These are phyloP conservation scores for Backusella tuberculispora DNA, from an alignment of 192 early-diverging fungal genomes.

Conservation along the genomic window DNA sequence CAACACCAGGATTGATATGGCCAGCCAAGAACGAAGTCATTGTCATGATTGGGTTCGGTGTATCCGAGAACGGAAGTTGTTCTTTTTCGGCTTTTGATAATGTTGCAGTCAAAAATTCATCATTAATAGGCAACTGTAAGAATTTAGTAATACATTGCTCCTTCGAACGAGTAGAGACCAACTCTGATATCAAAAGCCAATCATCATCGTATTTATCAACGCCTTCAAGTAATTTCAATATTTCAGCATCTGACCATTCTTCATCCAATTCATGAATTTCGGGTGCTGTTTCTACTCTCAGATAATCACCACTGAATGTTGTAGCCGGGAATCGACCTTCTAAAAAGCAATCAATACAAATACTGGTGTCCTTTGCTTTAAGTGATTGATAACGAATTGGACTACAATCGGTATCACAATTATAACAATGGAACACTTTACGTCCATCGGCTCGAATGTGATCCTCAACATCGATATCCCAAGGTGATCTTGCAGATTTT, in stretches of 20 bases:
- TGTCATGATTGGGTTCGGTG: constrained; percentile 91
- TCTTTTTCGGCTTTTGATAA: constrained; percentile 39
- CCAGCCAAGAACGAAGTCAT: constrained; percentile 87
- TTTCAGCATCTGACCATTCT: constrained; percentile 89
- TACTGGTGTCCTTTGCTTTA: constrained; percentile 69
- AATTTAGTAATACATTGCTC: constrained; percentile 94
- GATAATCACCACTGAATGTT: constrained; percentile 86
- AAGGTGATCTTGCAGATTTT: constrained; percentile 39
- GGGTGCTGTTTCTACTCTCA: constrained; percentile 62
- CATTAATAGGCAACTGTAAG: constrained; percentile 88
- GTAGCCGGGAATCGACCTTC: constrained; percentile 91
- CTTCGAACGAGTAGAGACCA: constrained; percentile 86
- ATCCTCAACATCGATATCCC: constrained; percentile 38
- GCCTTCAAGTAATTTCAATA: constrained; percentile 85
- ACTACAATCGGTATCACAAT: constrained; percentile 86
- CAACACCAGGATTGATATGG: constrained; percentile 87
- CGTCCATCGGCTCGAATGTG: constrained; percentile 49
- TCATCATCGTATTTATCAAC: constrained; percentile 94
- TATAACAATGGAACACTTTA: constrained; percentile 68
- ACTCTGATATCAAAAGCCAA: constrained; percentile 90
- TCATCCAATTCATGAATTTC: constrained; percentile 59
- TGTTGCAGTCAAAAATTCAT: constrained; percentile 63
- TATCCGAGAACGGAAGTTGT: constrained; percentile 69
- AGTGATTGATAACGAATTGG: constrained; percentile 79
- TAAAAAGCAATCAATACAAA: constrained; percentile 90